A percentile compares a stretch with the other conserved stretches of the same genome.
These are phyloP conservation scores for Phytophthora hibernalis DNA, from an alignment of 352 stramenopile genomes.

Conservation along the genomic window DNA sequence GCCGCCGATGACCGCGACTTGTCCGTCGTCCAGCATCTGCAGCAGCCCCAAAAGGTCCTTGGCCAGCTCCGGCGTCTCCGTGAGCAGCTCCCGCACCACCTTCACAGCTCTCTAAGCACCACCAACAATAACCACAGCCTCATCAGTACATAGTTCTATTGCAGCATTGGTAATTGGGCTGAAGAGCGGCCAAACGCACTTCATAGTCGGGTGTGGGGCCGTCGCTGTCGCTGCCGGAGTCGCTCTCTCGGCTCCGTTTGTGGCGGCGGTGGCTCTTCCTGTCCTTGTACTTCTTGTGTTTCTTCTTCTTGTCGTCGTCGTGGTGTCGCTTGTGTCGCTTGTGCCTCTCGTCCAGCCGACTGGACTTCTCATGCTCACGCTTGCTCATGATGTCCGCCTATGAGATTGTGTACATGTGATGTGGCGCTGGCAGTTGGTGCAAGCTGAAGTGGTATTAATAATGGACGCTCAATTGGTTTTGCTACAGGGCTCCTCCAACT, in stretches of 20 bases:
- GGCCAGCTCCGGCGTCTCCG: conserved; percentile 70
- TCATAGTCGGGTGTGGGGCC: conserved; percentile 32
- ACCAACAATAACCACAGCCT: neutral
- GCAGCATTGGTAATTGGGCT: neutral
- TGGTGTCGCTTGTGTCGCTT: conserved; percentile 45
- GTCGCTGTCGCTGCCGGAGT: conserved; percentile 25
- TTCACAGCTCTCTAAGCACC: conserved; percentile 42
- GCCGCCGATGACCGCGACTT: conserved; percentile 77
- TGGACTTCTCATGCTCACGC: conserved; percentile 30
- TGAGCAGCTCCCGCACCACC: conserved; percentile 64
- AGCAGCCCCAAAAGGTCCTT: conserved; percentile 70
- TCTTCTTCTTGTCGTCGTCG: conserved; percentile 42
- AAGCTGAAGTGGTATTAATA: conserved; percentile 24
- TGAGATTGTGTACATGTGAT: conserved; percentile 7
- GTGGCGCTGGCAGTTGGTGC: conserved; percentile 17
- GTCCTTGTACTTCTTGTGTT: conserved; percentile 45
- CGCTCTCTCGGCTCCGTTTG: conserved; percentile 22
- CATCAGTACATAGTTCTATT: neutral
- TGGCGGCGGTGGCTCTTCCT: conserved; percentile 30
- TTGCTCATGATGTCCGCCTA: conserved; percentile 28
- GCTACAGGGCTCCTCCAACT: neutral
- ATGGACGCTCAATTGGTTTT: conserved; percentile 1
- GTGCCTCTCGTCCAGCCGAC: conserved; percentile 38
- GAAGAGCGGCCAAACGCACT: conserved; percentile 3
- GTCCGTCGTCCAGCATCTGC: conserved; percentile 79